Percentiles rank a stretch among this genome's conserved stretches.
These are phyloP conservation scores for Barnettozyma vustinii DNA, from an alignment of 805 yeast species.

Conservation along the genomic window DNA sequence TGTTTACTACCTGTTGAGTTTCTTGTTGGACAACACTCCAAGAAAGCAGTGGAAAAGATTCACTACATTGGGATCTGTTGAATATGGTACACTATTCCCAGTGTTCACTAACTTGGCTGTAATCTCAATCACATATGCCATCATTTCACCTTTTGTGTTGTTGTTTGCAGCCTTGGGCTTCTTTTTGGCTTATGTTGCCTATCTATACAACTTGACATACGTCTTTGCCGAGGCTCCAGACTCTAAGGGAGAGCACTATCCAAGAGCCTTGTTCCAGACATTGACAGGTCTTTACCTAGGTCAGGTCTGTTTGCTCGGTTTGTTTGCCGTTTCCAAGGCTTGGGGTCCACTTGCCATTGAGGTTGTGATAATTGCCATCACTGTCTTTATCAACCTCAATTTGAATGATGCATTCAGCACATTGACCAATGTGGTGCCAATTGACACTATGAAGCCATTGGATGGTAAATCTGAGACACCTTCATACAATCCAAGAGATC, in stretches of 20 bases:
- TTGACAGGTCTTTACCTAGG: conserved; percentile 85
- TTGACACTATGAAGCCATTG: conserved; percentile 70
- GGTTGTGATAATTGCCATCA: conserved; percentile 55
- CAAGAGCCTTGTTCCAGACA: conserved; percentile 84
- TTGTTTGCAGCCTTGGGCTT: conserved; percentile 71
- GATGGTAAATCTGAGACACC: conserved; percentile 65
- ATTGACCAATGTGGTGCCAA: conserved; percentile 53
- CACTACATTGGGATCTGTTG: conserved; percentile 42
- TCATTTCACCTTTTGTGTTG: conserved; percentile 79
- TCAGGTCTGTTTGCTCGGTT: conserved; percentile 77
- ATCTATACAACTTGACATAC: conserved; percentile 71
- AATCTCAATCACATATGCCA: conserved; percentile 59
- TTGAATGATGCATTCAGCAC: conserved; percentile 62
- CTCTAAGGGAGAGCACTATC: conserved; percentile 76
- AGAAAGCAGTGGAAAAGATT: conserved; percentile 65
- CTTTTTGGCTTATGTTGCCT: conserved; percentile 67
- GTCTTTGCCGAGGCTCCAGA: conserved; percentile 65
- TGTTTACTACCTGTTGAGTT: conserved; percentile 54
- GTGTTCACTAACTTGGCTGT: conserved; percentile 65
- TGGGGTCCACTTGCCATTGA: conserved; percentile 92
- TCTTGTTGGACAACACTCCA: conserved; percentile 53
- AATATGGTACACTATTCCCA: conserved; percentile 81
- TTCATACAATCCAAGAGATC: conserved; percentile 42
- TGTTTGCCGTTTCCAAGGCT: conserved; percentile 84
- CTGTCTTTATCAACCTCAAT: conserved; percentile 64